Base-by-base conservation (phyloP, 2,329 filamentous ascomycete genomes). In the Paecilomyces sp. region DNA sequence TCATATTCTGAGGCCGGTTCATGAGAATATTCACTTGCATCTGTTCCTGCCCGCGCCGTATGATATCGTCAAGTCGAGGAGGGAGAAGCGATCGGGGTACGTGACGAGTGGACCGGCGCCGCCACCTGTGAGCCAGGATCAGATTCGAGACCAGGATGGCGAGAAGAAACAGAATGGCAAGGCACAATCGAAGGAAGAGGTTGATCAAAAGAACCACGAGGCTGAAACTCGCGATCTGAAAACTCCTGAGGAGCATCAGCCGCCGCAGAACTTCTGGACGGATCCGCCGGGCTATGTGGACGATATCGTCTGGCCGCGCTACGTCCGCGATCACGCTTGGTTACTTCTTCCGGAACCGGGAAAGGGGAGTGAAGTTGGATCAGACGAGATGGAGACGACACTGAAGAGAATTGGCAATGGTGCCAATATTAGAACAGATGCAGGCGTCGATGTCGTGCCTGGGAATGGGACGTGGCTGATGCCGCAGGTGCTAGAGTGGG, bases 231-330 rank as follows among this genome's bases (percentile, higher is more conserved):
- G 18, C 1, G 41, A 47, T 18, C 3, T 22, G n/a, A 18, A 47
- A 22, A 22, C 41, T 9, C 41, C 8, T 6, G 69, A 72, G 58
- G 69, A 68, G 63, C 69, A 74, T 67, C 53, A 70, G 77, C 41
- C 81, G 1, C 69, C 69, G 31, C 71, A 97, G 69, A 93, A 92
- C 30, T 99, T 97, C 77, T 99, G 94, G 94, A 83, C 87, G 59
- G 94, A 99, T 74, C 94, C 94, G 0, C 91, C 91, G 0, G 92
- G 91, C 0, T 99, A 97, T 72, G 92, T 97, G 41, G 92, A 97
- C 72, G 85, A 89, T 71, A 84, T 99, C 58, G 94, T 99, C 3
- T 99, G 94, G 94, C 93, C 93, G 3, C 93, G 96, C 68, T 97
- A 97, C 74, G 90, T 89, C 3, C 80, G 83, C 57, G 85, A 91